These are phyloP conservation scores for Neurospora sp. DNA, from an alignment of 495 filamentous ascomycete genomes.

Conservation along the genomic window DNA sequence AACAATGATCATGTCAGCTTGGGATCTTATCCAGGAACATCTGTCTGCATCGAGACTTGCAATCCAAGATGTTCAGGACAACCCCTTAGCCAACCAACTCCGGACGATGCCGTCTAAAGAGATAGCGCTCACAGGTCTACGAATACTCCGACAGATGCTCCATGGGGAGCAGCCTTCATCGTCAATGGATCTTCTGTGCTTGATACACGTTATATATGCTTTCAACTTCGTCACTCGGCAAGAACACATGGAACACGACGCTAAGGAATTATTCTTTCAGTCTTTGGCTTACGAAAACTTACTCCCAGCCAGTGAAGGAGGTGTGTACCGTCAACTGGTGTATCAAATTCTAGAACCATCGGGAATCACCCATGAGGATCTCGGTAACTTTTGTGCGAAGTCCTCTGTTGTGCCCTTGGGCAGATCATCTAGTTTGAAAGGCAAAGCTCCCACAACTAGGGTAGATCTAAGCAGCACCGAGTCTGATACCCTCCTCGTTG, in stretches of 20 bases:
- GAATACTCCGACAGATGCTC: slow-evolving; percentile 23
- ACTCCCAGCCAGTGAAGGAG: slow-evolving; percentile 17
- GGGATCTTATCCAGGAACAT: slow-evolving; percentile 33
- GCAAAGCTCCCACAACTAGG: slow-evolving; percentile 21
- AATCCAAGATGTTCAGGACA: slow-evolving; percentile 23
- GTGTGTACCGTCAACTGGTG: slow-evolving; percentile 24
- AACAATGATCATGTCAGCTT: slow-evolving; percentile 28
- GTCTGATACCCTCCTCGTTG: slow-evolving; percentile 24
- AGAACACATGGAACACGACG: slow-evolving; percentile 15
- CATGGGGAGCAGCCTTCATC: slow-evolving; percentile 20
- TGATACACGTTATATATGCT: slow-evolving; percentile 35
- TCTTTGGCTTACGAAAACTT: slow-evolving; percentile 24
- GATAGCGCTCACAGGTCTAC: slow-evolving; percentile 28
- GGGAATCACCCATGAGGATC: slow-evolving; percentile 9
- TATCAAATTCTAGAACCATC: slow-evolving; percentile 30
- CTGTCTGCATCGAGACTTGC: slow-evolving; percentile 28
- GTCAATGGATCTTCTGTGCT: slow-evolving; percentile 30
- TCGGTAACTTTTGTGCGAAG: slow-evolving; percentile 2
- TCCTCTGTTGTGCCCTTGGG: background rate
- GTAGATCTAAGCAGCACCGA: background rate
- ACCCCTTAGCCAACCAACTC: slow-evolving; percentile 27
- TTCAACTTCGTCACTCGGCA: slow-evolving; percentile 33
- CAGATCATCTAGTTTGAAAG: slow-evolving; percentile 23
- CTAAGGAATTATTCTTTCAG: slow-evolving; percentile 28
- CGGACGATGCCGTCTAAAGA: slow-evolving; percentile 23